A percentile compares a stretch with the other conserved stretches of the same genome.
These are phyloP conservation scores for Corynespora cassiicola DNA, from an alignment of 2,329 filamentous ascomycete species.

Conservation along the genomic window DNA sequence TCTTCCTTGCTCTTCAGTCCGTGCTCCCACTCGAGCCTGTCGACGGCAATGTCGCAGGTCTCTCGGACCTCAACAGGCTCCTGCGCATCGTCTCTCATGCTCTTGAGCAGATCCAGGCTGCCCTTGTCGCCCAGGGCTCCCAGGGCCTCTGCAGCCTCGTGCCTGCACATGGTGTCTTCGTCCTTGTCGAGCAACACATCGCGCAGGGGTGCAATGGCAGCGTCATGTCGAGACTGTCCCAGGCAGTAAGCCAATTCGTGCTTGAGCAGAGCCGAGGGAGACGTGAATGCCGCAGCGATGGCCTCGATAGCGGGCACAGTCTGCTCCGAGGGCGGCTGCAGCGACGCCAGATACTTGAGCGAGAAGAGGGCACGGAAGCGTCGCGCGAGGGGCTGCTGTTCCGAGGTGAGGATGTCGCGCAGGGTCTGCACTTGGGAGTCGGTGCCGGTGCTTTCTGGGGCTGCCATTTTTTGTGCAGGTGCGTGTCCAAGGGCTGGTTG, in stretches of 20 bases:
- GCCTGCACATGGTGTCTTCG: constrained; percentile 95
- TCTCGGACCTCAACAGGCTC: constrained; percentile 86
- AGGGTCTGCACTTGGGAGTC: constrained; percentile 65
- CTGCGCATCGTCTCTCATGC: constrained; percentile 74
- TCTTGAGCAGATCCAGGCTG: constrained; percentile 75
- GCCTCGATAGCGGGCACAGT: constrained; percentile 73
- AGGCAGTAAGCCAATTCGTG: constrained; percentile 98
- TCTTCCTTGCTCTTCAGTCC: constrained; percentile 64
- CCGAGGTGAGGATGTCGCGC: constrained; percentile 78
- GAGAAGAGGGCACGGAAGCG: constrained; percentile 98
- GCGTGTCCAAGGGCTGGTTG: no score
- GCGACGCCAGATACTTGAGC: constrained; percentile 87
- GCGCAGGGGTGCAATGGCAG: constrained; percentile 75
- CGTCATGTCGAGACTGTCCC: constrained; percentile 82
- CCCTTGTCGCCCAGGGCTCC: constrained; percentile 80
- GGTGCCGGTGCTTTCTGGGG: constrained; percentile 22
- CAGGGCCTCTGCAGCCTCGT: constrained; percentile 94
- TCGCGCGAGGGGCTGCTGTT: constrained; percentile 80
- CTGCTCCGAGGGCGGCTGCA: constrained; percentile 62
- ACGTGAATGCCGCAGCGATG: constrained; percentile 85
- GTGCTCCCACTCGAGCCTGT: constrained; percentile 91
- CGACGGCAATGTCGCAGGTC: constrained; percentile 96
- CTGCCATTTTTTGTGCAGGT: constrained; percentile 39
- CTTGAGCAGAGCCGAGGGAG: constrained; percentile 88
- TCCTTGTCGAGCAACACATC: constrained; percentile 75